Conservation (phyloP, 2,329 filamentous ascomycete genomes). For the Xylaria sp. region DNA sequence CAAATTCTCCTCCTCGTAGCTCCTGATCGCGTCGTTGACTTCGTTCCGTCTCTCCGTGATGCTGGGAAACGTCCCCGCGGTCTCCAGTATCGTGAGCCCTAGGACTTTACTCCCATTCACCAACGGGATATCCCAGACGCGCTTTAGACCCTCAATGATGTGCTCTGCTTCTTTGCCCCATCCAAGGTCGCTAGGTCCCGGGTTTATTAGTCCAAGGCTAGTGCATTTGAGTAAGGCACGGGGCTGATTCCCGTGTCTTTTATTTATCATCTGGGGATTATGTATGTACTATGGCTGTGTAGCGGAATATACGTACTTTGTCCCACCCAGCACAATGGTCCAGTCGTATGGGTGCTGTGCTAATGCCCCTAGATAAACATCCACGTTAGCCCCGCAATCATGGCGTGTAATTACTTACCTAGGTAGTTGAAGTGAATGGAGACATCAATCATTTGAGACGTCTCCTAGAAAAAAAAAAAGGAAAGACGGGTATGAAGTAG, state of each 20-base stretch:
- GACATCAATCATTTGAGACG: background rate
- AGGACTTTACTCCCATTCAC: conserved; percentile 64
- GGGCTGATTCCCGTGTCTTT: background rate
- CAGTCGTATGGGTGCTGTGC: conserved; percentile 56
- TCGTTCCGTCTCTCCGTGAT: conserved; percentile 52
- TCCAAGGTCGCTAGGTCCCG: conserved; percentile 60
- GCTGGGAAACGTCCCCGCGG: conserved; percentile 45
- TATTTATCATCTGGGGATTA: background rate
- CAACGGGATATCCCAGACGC: conserved; percentile 62
- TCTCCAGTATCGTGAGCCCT: conserved; percentile 71
- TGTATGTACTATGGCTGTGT: too few relatives aligned
- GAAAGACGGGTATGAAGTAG: background rate
- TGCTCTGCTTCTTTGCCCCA: conserved; percentile 51
- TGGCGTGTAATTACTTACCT: background rate
- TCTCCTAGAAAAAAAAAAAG: background rate
- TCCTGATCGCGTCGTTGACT: conserved; percentile 65
- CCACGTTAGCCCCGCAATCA: conserved; percentile 15
- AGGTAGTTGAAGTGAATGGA: too few relatives aligned
- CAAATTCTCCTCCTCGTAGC: conserved; percentile 61
- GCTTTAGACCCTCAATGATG: conserved; percentile 61
- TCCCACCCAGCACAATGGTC: conserved; percentile 71
- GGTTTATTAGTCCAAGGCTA: conserved; percentile 14
- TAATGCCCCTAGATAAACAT: conserved; percentile 16
- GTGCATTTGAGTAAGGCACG: background rate
- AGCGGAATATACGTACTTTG: conserved; percentile 64